phyloP scores from a whole-genome alignment of 306 rosid species.

The Quercus gilva region DNA sequence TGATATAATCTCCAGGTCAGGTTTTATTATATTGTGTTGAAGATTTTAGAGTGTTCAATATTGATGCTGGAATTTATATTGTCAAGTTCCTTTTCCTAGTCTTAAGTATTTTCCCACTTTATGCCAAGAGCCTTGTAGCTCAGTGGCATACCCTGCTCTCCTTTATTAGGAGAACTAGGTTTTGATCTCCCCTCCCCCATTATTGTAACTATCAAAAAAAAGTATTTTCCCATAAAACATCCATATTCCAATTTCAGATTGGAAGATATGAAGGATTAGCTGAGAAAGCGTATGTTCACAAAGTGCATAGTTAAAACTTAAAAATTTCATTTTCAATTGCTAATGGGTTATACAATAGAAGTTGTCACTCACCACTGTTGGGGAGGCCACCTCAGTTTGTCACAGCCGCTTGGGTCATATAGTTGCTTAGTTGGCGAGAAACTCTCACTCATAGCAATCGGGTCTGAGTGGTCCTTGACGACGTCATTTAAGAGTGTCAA shows the following conservation, averaged over 20 bases:
- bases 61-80: conserved; percentile 1
- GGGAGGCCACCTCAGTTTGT: too few species aligned
- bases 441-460: too few species aligned
- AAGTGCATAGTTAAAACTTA: conserved; percentile 62
- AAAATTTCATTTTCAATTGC: conserved; percentile 55
- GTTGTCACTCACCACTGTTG: too few species aligned
- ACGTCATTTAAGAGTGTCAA: too few species aligned
- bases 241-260: conserved; percentile 48
- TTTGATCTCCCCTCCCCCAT: too few species aligned
- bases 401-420: too few species aligned
- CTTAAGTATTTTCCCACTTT: background rate
- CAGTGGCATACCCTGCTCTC: too few species aligned
- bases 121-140: background rate
- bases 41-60: background rate
- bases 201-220: too few species aligned
- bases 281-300: conserved; percentile 82
- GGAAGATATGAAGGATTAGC: conserved; percentile 84
- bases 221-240: too few species aligned
- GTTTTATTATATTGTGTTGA: conserved; percentile 10
- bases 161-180: too few species aligned
- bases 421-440: too few species aligned
- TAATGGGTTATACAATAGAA: conserved; percentile 37
- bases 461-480: too few species aligned
- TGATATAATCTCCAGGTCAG: conserved; percentile 6
- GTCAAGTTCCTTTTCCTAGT: background rate